Base-by-base conservation (phyloP, 768 basidiomycete species). In the Macrolepiota albuminosa region DNA sequence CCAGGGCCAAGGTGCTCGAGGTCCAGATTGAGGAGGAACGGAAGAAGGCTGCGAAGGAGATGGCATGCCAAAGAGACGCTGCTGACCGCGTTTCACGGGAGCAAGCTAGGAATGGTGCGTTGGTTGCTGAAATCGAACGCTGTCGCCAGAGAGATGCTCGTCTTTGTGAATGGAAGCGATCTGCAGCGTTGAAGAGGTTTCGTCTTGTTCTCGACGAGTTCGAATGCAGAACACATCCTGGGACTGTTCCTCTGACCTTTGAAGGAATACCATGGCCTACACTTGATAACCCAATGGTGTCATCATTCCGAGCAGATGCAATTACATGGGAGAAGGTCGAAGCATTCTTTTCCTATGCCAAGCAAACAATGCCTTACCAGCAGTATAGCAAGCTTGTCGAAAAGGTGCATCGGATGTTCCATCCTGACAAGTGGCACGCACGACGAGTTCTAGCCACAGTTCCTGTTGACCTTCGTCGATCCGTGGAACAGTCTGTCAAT, bases 201-300 rank as follows among this genome's bases (percentile, higher is more conserved):
- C n/a, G 29, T 36, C 14, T 42, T 13, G 46, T 61, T 39, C 26
- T 58, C 36, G 56, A 57, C 16, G 63, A 64, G 18, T 62, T 62
- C 37, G 65, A 68, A n/a, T 54, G 43, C 26, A 56, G 54, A 39
- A 66, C 61, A 51, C 67, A 67, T 60, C 64, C 51, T 37, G 66
- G 67, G 56, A 39, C 58, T 10, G 54, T 58, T n/a, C 69, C 65
- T 8, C 56, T 66, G 49, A 64, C 61, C 40, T 60, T 62, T 13
- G 37, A n/a, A 13, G 59, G 43, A 14, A 51, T 69, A 42, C 69
- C 68, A 18, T 68, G 68, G 68, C 58, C 58, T 14, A 45, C 59
- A 4, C 33, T 57, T 31, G 53, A 54, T 40, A 54, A 54, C 18
- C 53, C 53, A 13, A 40, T 53, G 39, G 39, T 37, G 43, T 2